Evolutionary conservation across 306 rosid species (phyloP).

Genomic region (Vigna unguiculata): DNA sequence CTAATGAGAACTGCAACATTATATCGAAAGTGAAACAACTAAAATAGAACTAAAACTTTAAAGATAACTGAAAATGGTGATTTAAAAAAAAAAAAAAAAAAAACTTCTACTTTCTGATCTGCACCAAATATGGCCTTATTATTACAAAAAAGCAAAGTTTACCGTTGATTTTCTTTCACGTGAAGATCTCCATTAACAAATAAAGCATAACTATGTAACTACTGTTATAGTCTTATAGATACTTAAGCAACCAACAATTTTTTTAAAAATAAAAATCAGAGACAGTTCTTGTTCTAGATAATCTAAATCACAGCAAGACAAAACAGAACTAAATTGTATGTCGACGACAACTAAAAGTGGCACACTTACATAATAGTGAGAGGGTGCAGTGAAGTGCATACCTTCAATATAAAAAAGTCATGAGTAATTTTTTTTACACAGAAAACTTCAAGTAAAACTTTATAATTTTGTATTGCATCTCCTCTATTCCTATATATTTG

Average conservation of each 20-base stretch:
- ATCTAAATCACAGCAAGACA: slow-evolving; percentile 3
- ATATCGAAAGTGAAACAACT: slow-evolving; percentile 1
- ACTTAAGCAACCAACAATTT: slow-evolving; percentile 15
- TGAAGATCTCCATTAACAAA: slow-evolving; percentile 21
- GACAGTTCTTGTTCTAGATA: background rate
- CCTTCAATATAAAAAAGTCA: no score
- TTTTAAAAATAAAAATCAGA: slow-evolving; percentile 17
- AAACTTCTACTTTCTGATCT: background rate
- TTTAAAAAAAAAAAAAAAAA: background rate
- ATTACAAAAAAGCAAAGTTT: background rate
- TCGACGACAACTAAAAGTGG: background rate
- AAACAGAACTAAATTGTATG: slow-evolving; percentile 9
- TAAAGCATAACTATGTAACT: slow-evolving; percentile 5
- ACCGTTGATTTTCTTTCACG: slow-evolving; percentile 27
- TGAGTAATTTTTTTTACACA: no score
- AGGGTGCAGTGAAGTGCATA: no score
- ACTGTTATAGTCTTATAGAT: slow-evolving; percentile 18
- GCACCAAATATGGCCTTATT: background rate
- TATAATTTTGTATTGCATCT: no score
- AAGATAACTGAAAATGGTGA: slow-evolving; percentile 1
- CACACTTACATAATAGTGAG: no score
- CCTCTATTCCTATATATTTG: no score
- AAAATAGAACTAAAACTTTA: background rate
- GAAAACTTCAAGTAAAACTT: background rate
- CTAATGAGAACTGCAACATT: background rate